Evolutionary conservation across 2,329 filamentous ascomycete genomes (phyloP).

Genomic region (Emergomyces orientalis): DNA sequence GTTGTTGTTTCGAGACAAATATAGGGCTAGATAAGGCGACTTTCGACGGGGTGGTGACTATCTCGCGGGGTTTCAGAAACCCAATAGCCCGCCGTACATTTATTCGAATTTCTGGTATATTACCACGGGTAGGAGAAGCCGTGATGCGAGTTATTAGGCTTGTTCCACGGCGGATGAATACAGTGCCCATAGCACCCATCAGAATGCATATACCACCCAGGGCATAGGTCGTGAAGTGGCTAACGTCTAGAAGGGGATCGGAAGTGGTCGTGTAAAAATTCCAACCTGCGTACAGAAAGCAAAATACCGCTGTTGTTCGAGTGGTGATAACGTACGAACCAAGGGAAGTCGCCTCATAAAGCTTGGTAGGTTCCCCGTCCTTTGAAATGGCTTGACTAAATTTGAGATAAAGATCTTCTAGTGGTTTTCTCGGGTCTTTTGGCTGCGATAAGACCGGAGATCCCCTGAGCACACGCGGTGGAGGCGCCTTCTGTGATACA

Average conservation of each 20-base stretch:
- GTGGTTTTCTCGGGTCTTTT: background rate
- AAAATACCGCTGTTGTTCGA: slow-evolving; percentile 48
- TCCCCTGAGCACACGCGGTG: too few species aligned
- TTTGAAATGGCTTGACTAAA: slow-evolving; percentile 39
- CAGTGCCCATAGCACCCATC: slow-evolving; percentile 52
- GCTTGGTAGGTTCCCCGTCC: slow-evolving; percentile 47
- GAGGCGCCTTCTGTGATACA: background rate
- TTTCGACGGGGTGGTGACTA: slow-evolving; percentile 22
- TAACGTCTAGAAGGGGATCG: slow-evolving; percentile 44
- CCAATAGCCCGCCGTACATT: slow-evolving; percentile 29
- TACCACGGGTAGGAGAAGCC: slow-evolving; percentile 35
- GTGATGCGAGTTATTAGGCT: slow-evolving; percentile 51
- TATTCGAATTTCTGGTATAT: slow-evolving; percentile 26
- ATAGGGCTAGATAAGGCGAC: slow-evolving; percentile 28
- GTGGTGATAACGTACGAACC: slow-evolving; percentile 53
- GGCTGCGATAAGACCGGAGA: background rate
- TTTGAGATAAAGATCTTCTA: slow-evolving; percentile 10
- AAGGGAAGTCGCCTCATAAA: slow-evolving; percentile 59
- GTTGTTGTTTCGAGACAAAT: slow-evolving; percentile 19
- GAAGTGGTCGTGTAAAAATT: slow-evolving; percentile 45
- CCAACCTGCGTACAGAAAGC: slow-evolving; percentile 43
- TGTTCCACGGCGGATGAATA: slow-evolving; percentile 49
- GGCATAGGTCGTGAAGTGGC: slow-evolving; percentile 48
- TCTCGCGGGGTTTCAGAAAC: slow-evolving; percentile 29
- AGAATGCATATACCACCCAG: slow-evolving; percentile 51